Evolutionary conservation across 1,284 basidiomycete species (phyloP), one percentile per base, ranked within the genome.

Genomic region (Rhodotorula sp.): DNA sequence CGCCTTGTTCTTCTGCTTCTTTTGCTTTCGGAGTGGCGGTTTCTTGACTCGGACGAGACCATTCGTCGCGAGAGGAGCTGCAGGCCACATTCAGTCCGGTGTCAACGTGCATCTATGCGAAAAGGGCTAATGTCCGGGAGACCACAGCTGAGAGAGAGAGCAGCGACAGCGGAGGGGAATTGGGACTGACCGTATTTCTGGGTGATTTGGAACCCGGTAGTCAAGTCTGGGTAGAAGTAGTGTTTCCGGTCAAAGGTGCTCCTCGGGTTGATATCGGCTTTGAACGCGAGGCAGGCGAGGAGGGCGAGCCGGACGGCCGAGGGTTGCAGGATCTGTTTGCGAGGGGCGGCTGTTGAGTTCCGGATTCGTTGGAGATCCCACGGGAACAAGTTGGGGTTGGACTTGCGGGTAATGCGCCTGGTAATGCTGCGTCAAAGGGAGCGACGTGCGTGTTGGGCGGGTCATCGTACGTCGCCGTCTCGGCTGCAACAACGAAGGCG

Each of bases 161-260:
- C 7, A 10, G 5, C 8, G 7, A 23, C 14, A 20, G 26, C 46
- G 20, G 51, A 0, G n/a, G 49, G 47, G 15, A 29, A 29, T 29
- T 5, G 16, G 16, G 34, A 79, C 87, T 68, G 67, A 90, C 90
- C 85, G 81, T 98, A 97, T 76, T 93, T 91, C 80, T 98, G 96
- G 0, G 96, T 98, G 74, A 98, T 96, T 83, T 99, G 97, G 82
- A 95, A 99, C 0, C 95, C 96, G 5, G 90, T 85, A 0, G 97
- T 93, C 47, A 97, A 86, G 82, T 99, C 96, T 2, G 92, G 87
- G 80, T 99, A 99, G 82, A 98, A 98, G 81, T 99, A 99, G 81
- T 99, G 96, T 81, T 99, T 99, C 77, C 96, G 85, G 82, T 99
- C 96, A 77, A 97, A 97, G 57, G 60, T 79, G 75, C 69, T 73